A percentile compares a stretch with the other conserved stretches of the same genome.
phyloP scores from a whole-genome alignment of 2,329 filamentous ascomycete species.

The Fusarium sp. region DNA sequence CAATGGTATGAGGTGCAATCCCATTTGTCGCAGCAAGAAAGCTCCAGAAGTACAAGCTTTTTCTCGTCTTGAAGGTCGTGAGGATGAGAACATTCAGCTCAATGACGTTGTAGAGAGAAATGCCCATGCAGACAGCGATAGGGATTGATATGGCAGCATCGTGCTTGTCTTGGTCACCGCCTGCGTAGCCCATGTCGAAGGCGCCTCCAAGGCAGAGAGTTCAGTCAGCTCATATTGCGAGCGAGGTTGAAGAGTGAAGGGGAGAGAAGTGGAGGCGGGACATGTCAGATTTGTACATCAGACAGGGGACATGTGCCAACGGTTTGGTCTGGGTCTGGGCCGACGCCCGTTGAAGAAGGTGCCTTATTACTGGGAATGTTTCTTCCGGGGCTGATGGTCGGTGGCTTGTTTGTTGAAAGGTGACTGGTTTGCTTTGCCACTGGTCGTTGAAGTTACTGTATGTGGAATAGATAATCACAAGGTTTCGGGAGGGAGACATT shows the following conservation, averaged over 20 bases:
- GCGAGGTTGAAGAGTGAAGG: background rate
- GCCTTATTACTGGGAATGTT: constrained; percentile 9
- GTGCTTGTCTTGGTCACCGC: constrained; percentile 20
- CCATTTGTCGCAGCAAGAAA: constrained; percentile 52
- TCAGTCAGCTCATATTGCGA: constrained; percentile 7
- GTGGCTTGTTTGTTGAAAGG: constrained; percentile 13
- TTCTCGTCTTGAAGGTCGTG: constrained; percentile 50
- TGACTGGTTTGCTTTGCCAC: constrained; percentile 18
- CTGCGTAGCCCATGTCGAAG: constrained; percentile 24
- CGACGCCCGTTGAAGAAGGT: constrained; percentile 1
- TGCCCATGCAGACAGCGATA: constrained; percentile 34
- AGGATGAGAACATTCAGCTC: constrained; percentile 54
- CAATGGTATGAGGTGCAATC: constrained; percentile 54
- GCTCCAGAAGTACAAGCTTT: constrained; percentile 57
- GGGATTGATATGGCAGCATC: background rate
- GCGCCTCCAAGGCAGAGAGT: background rate
- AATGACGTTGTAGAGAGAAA: constrained; percentile 52
- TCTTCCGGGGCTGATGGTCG: background rate
- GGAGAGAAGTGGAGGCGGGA: constrained; percentile 6
- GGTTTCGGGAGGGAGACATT: background rate
- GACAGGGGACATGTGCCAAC: background rate
- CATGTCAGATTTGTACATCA: constrained; percentile 7
- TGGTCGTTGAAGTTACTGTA: background rate
- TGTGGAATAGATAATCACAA: background rate
- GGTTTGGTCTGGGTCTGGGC: background rate